Percentiles rank a stretch among this genome's conserved stretches.
Evolutionary conservation across 1,139 yeast genomes (phyloP).

Genomic region (Candida sojae): DNA sequence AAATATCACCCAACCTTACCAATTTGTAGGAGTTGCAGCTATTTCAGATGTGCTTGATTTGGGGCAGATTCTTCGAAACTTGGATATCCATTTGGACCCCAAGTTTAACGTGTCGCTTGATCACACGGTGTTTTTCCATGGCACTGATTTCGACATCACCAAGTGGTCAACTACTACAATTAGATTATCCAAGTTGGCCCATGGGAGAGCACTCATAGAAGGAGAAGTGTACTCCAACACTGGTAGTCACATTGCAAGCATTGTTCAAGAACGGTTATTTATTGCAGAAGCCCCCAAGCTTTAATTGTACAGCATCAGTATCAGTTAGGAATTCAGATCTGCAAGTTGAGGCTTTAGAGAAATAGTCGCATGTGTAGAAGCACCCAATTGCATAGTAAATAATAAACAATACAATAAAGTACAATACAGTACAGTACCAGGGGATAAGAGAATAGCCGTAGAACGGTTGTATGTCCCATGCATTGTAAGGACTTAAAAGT

Average conservation of each 20-base stretch:
- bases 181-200: slow-evolving; percentile 49
- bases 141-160: slow-evolving; percentile 48
- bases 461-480: too few relatives aligned
- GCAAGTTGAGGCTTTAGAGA: too few relatives aligned
- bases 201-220: slow-evolving; percentile 56
- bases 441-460: too few relatives aligned
- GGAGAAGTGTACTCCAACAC: slow-evolving; percentile 56
- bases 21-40: slow-evolving; percentile 61
- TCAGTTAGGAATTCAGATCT: neutral
- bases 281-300: slow-evolving; percentile 19
- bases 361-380: too few relatives aligned
- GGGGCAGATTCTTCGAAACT: slow-evolving; percentile 27
- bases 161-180: slow-evolving; percentile 56
- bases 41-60: slow-evolving; percentile 55
- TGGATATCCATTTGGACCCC: slow-evolving; percentile 23
- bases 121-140: slow-evolving; percentile 69
- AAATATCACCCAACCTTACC: slow-evolving; percentile 25
- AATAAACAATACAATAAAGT: too few relatives aligned
- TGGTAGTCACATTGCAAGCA: slow-evolving; percentile 60
- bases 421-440: too few relatives aligned
- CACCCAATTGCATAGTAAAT: too few relatives aligned
- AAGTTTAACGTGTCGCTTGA: slow-evolving; percentile 58
- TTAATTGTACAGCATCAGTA: neutral
- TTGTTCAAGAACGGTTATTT: slow-evolving; percentile 66
- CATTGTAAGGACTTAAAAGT: too few relatives aligned